phyloP scores from a whole-genome alignment of 2,329 filamentous ascomycete species.

The Pseudopithomyces maydicus region DNA sequence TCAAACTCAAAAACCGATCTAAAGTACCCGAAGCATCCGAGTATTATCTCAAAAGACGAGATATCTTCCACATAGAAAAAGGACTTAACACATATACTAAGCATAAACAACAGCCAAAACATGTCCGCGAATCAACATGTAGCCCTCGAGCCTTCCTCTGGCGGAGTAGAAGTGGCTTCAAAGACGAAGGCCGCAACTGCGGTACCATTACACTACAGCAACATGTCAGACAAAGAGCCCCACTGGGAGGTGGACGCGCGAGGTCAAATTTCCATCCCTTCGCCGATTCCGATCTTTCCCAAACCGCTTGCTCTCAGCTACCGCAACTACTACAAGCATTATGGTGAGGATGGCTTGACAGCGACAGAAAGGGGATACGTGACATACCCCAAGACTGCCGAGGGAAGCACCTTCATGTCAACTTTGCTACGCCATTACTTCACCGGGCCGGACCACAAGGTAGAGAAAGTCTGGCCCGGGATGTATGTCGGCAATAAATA shows the following conservation, averaged over 20 bases:
- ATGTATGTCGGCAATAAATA: not conserved
- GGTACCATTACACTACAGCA: not conserved
- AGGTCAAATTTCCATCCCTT: conserved; percentile 2
- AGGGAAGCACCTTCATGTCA: not conserved
- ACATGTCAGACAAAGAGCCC: not conserved
- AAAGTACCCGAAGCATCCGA: no score
- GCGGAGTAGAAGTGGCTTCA: not conserved
- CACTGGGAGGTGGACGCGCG: not conserved
- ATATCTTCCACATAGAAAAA: no score
- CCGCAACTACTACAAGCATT: conserved; percentile 9
- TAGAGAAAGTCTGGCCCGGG: not conserved
- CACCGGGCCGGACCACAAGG: not conserved
- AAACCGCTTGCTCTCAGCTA: conserved; percentile 13
- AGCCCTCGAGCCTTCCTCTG: not conserved
- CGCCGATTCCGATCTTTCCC: conserved; percentile 10
- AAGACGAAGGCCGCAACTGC: not conserved
- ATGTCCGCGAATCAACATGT: not conserved
- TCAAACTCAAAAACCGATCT: no score
- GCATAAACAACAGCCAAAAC: not conserved
- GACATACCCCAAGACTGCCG: not conserved
- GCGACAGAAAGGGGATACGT: not conserved
- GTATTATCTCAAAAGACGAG: no score
- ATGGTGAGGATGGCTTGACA: not conserved
- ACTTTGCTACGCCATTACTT: conserved; percentile 7
- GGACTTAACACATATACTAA: no score